Base-by-base conservation (phyloP, 345 rosid species). In the Crucihimalaya himalaica region DNA sequence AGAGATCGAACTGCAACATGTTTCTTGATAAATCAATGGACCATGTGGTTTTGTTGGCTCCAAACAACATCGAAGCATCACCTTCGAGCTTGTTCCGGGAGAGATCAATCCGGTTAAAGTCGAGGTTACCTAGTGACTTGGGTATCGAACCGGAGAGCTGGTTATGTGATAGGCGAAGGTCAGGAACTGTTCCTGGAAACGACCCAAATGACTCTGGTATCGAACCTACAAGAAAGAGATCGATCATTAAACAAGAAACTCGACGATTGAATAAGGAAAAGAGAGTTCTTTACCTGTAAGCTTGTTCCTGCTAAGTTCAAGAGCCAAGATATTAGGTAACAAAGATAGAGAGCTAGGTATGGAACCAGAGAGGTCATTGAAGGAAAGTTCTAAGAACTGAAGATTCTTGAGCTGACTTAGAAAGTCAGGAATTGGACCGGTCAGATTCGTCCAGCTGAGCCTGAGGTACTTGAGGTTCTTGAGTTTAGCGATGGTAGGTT, bases 31-130 rank as follows among this genome's bases (percentile, higher is more conserved):
- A 64, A 66, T 87, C 85, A 5, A 90, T 45, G 5, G 4, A n/a
- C 63, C 21, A 48, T 0, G 80, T 78, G 0, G 86, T 83, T 72
- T 87, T 89, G 43, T 84, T 82, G 1, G 15, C 20, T 34, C 97
- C 90, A 56, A 93, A 88, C 57, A 88, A 71, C 77, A 84, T 60
- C 0, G 91, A 88, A 52, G 88, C 84, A 19, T 92, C 96, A 1
- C 93, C 96, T 72, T 64, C 60, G 4, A 90, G 82, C 48, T 52
- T 79, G 83, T 89, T 92, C 48, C 97, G 74, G 6, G 94, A 86
- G 39, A 89, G 51, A 75, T 92, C 89, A 2, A 88, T 70, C 34
- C 35, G 40, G n/a, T 52, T 37, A 21, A 84, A 84, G 62, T 88
- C 82, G 4, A 81, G 46, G 32, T 83, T 79, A 39, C 85, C 86